A percentile compares a stretch with the other conserved stretches of the same genome.
Evolutionary conservation across 2,329 filamentous ascomycete genomes (phyloP).

Genomic region (Talaromyces sp.): DNA sequence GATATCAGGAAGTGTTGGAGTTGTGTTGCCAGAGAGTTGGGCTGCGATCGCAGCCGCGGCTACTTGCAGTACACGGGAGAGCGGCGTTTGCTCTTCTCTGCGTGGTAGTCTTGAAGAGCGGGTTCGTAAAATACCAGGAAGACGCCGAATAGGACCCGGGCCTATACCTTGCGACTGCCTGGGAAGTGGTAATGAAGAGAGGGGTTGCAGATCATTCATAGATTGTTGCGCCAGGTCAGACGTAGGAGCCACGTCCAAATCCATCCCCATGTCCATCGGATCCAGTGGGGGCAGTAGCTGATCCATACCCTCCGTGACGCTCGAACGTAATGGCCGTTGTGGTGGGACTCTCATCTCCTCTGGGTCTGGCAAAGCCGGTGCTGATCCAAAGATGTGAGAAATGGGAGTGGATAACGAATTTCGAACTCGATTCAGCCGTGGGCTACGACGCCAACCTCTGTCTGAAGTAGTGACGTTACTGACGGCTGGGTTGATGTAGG

Average conservation of each 20-base stretch:
- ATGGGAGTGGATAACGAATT: slow-evolving; percentile 44
- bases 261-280: slow-evolving; percentile 40
- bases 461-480: slow-evolving; percentile 28
- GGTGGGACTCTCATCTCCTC: slow-evolving; percentile 28
- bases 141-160: slow-evolving; percentile 34
- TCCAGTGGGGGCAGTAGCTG: slow-evolving; percentile 35
- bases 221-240: slow-evolving; percentile 43
- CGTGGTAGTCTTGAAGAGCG: slow-evolving; percentile 52
- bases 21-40: slow-evolving; percentile 59
- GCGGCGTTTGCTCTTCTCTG: slow-evolving; percentile 59
- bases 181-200: slow-evolving; percentile 5
- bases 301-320: slow-evolving; percentile 32
- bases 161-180: slow-evolving; percentile 31
- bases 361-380: slow-evolving; percentile 26
- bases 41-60: slow-evolving; percentile 63
- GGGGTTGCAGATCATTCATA: slow-evolving; percentile 23
- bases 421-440: slow-evolving; percentile 41
- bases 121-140: slow-evolving; percentile 47
- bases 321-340: slow-evolving; percentile 28
- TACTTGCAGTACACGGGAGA: slow-evolving; percentile 60
- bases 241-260: slow-evolving; percentile 40
- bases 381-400: slow-evolving; percentile 43
- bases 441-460: slow-evolving; percentile 39
- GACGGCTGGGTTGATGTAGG: slow-evolving; percentile 27
- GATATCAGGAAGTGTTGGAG: slow-evolving; percentile 53